Evolutionary conservation across 1,284 basidiomycete species (phyloP).

Genomic region (Apiotrichum gamsii): DNA sequence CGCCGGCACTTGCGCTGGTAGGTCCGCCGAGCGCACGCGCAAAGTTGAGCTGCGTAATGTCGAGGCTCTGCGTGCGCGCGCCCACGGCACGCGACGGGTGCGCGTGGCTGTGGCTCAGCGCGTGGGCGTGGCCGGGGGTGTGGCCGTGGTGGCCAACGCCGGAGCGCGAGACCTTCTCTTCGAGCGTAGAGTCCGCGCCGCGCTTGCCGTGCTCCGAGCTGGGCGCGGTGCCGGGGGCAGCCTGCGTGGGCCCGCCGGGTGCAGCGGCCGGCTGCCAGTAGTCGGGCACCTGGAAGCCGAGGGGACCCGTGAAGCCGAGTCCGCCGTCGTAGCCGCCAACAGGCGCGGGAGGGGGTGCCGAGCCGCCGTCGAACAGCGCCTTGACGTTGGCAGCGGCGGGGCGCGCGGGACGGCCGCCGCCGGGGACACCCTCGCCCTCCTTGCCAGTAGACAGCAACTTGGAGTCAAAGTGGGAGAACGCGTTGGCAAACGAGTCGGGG

Average conservation of each 20-base stretch:
- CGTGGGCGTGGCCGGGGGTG: slow-evolving; percentile 14
- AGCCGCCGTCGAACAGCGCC: slow-evolving; percentile 70
- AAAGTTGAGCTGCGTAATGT: slow-evolving; percentile 47
- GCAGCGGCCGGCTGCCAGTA: slow-evolving; percentile 38
- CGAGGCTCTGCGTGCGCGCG: slow-evolving; percentile 46
- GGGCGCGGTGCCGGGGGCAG: slow-evolving; percentile 55
- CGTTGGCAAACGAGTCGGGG: slow-evolving; percentile 86
- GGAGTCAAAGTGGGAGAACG: slow-evolving; percentile 94
- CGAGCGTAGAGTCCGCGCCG: slow-evolving; percentile 78
- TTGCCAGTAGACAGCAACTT: slow-evolving; percentile 76
- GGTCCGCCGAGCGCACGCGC: slow-evolving; percentile 25
- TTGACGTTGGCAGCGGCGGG: slow-evolving; percentile 81
- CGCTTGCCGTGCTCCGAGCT: slow-evolving; percentile 72
- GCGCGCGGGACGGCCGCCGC: slow-evolving; percentile 68
- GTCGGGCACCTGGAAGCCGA: slow-evolving; percentile 26
- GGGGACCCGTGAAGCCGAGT: slow-evolving; percentile 34
- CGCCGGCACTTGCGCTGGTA: too few relatives aligned
- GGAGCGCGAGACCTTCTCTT: slow-evolving; percentile 61
- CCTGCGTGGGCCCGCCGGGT: slow-evolving; percentile 39
- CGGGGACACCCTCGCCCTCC: slow-evolving; percentile 19
- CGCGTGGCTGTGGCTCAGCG: slow-evolving; percentile 20
- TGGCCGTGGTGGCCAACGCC: slow-evolving; percentile 2
- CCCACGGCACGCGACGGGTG: slow-evolving; percentile 36
- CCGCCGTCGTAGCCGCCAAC: slow-evolving; percentile 50
- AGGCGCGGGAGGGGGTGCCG: slow-evolving; percentile 56